phyloP scores from a whole-genome alignment of 192 early-diverging fungal species.

The Allomyces macrogynus region DNA sequence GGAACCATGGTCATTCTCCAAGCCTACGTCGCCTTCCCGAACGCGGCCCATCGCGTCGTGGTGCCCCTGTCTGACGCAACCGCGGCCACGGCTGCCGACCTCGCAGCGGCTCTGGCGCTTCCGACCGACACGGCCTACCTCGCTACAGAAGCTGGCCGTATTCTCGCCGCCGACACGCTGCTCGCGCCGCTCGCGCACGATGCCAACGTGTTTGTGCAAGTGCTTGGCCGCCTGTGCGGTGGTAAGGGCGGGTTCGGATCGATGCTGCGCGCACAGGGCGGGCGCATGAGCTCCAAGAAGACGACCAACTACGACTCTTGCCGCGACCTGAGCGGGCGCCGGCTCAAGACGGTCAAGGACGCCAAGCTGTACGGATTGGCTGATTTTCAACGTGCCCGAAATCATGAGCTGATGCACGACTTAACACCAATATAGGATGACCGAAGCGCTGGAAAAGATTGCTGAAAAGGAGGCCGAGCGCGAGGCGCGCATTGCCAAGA shows the following conservation, averaged over 20 bases:
- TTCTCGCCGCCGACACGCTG: too few species aligned
- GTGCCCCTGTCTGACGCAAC: too few species aligned
- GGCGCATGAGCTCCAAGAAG: constrained; percentile 66
- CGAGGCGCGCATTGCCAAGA: neutral
- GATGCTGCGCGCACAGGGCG: constrained; percentile 81
- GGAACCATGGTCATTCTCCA: too few species aligned
- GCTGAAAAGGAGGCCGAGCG: neutral
- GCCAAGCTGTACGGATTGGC: constrained; percentile 47
- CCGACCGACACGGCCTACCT: too few species aligned
- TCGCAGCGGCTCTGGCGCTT: too few species aligned
- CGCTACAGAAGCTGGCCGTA: too few species aligned
- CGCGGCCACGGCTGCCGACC: too few species aligned
- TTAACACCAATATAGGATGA: neutral
- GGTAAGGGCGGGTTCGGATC: constrained; percentile 96
- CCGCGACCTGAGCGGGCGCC: constrained; percentile 73
- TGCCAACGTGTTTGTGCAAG: neutral
- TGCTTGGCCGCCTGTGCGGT: constrained; percentile 26
- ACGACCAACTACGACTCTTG: constrained; percentile 84
- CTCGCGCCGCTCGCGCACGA: too few species aligned
- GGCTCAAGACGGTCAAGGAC: constrained; percentile 75
- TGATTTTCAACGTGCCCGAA: neutral
- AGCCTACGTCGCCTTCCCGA: too few species aligned
- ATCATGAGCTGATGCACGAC: neutral
- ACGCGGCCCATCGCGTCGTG: too few species aligned
- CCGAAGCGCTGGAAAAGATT: neutral